Evolutionary conservation across 2,329 filamentous ascomycete genomes (phyloP).

Genomic region (Penicillium sumatraense): DNA sequence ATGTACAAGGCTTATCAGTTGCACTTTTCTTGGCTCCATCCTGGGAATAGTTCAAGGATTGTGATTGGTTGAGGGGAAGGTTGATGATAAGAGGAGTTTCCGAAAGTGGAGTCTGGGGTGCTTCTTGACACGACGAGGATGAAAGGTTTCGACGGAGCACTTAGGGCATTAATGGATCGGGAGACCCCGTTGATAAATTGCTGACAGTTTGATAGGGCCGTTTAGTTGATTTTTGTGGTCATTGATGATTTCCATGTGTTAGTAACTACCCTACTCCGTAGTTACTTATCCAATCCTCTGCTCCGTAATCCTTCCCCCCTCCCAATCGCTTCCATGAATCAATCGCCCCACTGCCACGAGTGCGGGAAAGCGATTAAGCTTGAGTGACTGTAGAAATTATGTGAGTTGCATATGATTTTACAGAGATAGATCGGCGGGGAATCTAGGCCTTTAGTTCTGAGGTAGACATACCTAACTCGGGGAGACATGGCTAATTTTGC

Average conservation of each 20-base stretch:
- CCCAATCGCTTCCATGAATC: too few species aligned
- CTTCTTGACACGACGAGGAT: background rate
- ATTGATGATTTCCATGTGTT: background rate
- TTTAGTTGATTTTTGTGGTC: slow-evolving; percentile 7
- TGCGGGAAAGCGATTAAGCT: background rate
- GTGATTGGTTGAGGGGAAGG: slow-evolving; percentile 9
- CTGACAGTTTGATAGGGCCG: background rate
- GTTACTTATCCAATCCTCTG: too few species aligned
- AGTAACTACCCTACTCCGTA: background rate
- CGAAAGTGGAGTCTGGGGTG: slow-evolving; percentile 7
- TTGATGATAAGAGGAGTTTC: slow-evolving; percentile 5
- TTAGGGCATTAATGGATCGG: background rate
- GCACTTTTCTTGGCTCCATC: slow-evolving; percentile 1
- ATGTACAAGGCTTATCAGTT: slow-evolving; percentile 5
- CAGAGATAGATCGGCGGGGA: background rate
- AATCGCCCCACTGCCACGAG: background rate
- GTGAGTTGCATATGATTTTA: background rate
- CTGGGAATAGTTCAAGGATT: background rate
- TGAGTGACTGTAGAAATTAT: background rate
- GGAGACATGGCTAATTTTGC: too few species aligned
- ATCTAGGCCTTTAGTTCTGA: background rate
- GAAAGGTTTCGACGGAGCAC: background rate
- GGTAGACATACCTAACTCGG: too few species aligned
- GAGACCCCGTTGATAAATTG: background rate
- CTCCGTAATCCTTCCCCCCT: too few species aligned